Conservation (phyloP, 768 basidiomycete genomes). For the Kwoniella heveanensis region DNA sequence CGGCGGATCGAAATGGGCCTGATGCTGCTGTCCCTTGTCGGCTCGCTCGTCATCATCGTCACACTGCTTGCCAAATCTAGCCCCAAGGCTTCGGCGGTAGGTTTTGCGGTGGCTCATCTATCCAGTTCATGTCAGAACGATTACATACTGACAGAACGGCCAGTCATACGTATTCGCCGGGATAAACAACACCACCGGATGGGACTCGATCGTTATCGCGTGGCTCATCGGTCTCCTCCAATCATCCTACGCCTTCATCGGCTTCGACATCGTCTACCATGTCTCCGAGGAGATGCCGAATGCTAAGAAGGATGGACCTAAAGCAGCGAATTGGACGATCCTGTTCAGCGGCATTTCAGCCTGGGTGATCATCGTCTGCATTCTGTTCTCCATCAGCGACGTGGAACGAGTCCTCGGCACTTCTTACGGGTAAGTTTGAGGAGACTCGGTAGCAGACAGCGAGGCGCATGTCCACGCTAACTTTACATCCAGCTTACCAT, state of each 20-base stretch:
- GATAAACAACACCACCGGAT: slow-evolving; percentile 35
- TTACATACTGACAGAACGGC: background rate
- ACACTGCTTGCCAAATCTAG: slow-evolving; percentile 25
- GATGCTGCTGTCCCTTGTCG: slow-evolving; percentile 25
- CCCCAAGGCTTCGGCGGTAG: slow-evolving; percentile 24
- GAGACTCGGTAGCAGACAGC: too few species aligned
- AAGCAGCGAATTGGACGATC: slow-evolving; percentile 27
- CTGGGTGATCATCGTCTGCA: slow-evolving; percentile 32
- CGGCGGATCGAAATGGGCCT: slow-evolving; percentile 12
- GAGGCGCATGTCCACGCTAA: too few species aligned
- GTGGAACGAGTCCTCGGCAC: slow-evolving; percentile 26
- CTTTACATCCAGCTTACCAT: slow-evolving; percentile 21
- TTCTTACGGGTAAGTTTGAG: slow-evolving; percentile 17
- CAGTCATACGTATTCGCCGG: slow-evolving; percentile 35
- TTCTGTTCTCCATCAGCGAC: slow-evolving; percentile 37
- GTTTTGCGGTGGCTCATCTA: background rate
- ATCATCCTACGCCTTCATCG: slow-evolving; percentile 29
- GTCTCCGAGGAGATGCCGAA: slow-evolving; percentile 38
- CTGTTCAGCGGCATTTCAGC: slow-evolving; percentile 26
- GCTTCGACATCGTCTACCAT: slow-evolving; percentile 40
- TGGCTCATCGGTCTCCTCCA: slow-evolving; percentile 37
- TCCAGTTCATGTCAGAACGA: too few species aligned
- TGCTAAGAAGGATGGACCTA: slow-evolving; percentile 30
- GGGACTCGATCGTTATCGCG: slow-evolving; percentile 35
- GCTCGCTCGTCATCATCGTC: slow-evolving; percentile 26